Evolutionary conservation across 2,329 filamentous ascomycete species (phyloP), one percentile per base, ranked within the genome.

Genomic region (Dryadomyces quercivorus): DNA sequence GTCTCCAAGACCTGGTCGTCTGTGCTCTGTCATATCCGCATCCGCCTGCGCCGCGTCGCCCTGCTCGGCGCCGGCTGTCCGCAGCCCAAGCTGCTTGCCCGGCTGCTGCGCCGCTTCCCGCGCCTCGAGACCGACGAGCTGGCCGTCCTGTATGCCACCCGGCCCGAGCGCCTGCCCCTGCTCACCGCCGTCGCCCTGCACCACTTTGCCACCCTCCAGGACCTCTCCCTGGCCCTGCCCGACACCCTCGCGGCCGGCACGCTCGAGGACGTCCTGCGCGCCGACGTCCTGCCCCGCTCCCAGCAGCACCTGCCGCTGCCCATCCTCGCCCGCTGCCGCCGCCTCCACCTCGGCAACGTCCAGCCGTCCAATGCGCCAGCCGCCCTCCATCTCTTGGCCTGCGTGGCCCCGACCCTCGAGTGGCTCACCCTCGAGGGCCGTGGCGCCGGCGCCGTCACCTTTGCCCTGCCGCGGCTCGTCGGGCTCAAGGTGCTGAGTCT

Each of bases 1-100:
- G 58, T 59, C 16, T 56, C 55, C 3, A 55, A 50, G 26, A 22
- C 16, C 0, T 58, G 58, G 58, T 49, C 44, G 0, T n/a, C 43
- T 3, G 21, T 58, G 1, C 15, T 59, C n/a, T 45, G 40, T 2
- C 9, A n/a, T 4, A 26, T 49, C 12, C 48, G 36, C 2, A 18
- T 58, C 15, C 51, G 50, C 2, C 46, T 55, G n/a, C 15, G 18
- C 3, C 6, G 7, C 20, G 22, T 53, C 10, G 7, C 4, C 16
- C 16, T 53, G 15, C 15, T n/a, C 1, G 26, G 18, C 10, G 18
- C 2, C 6, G 16, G 5, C 12, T 40, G 16, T 7, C 34, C 34
- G n/a, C 7, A 4, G n/a, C 9, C n/a, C 34, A 50, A 50, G 15
- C 7, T 18, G 15, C 16, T 53, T 8, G 22, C 22, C 7, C 34